Percentiles rank a stretch among this genome's conserved stretches.
Evolutionary conservation across 352 stramenopile species (phyloP).

Genomic region (Phytophthora podocarpi): DNA sequence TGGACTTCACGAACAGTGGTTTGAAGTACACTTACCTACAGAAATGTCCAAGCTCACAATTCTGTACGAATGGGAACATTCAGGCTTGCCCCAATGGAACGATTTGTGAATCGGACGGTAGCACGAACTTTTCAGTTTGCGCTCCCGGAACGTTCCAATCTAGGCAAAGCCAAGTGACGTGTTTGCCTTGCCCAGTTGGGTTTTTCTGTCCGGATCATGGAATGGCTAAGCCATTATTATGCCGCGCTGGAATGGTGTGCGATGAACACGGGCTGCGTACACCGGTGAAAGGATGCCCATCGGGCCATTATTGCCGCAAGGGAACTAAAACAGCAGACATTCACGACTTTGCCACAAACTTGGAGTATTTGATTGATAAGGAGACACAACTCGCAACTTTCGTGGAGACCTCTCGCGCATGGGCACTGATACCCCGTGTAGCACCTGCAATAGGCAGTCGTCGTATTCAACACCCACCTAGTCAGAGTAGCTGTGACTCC

Average conservation of each 20-base stretch:
- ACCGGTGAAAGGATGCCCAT: conserved; percentile 86
- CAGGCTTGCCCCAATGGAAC: conserved; percentile 91
- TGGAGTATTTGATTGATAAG: conserved; percentile 59
- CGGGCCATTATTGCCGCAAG: conserved; percentile 93
- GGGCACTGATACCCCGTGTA: conserved; percentile 50
- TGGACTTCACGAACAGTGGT: conserved; percentile 81
- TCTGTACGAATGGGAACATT: conserved; percentile 63
- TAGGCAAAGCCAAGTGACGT: conserved; percentile 70
- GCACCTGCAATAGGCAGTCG: conserved; percentile 60
- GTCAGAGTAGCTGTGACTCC: conserved; percentile 46
- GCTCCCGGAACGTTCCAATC: conserved; percentile 94
- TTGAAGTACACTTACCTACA: conserved; percentile 80
- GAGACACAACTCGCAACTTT: conserved; percentile 76
- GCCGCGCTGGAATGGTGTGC: conserved; percentile 93
- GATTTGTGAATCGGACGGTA: conserved; percentile 43
- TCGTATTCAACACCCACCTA: conserved; percentile 68
- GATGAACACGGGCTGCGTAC: conserved; percentile 84
- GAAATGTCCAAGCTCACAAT: conserved; percentile 59
- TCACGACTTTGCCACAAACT: conserved; percentile 64
- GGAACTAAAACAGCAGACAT: conserved; percentile 91
- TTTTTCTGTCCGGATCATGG: conserved; percentile 95
- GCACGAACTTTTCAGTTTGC: conserved; percentile 95
- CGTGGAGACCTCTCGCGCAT: conserved; percentile 48
- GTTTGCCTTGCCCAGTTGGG: conserved; percentile 93
- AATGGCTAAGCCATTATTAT: conserved; percentile 89